phyloP scores from a whole-genome alignment of 2,329 filamentous ascomycete species.

The Tolypocladium ophioglossoides region DNA sequence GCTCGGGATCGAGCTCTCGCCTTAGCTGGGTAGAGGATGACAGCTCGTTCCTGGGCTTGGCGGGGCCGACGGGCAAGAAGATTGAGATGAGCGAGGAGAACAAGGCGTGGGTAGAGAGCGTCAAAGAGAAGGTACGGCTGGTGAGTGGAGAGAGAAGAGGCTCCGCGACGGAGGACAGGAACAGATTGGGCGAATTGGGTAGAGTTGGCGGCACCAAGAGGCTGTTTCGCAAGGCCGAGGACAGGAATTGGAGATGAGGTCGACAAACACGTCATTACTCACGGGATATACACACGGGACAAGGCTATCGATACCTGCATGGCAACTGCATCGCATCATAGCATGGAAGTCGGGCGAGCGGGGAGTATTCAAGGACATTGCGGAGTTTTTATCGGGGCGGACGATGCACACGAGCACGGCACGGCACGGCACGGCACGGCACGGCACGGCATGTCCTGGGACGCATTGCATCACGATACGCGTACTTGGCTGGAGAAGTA shows the following conservation, averaged over 20 bases:
- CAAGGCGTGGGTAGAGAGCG: constrained; percentile 70
- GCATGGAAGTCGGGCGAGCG: background rate
- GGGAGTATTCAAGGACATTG: background rate
- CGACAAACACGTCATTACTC: background rate
- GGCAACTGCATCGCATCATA: background rate
- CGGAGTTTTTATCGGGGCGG: background rate
- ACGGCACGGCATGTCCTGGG: background rate
- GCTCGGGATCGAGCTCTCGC: constrained; percentile 42
- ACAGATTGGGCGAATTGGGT: constrained; percentile 57
- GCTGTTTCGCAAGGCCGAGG: constrained; percentile 45
- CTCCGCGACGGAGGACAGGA: constrained; percentile 17
- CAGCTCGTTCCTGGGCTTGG: constrained; percentile 52
- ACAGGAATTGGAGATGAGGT: background rate
- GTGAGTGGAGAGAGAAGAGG: constrained; percentile 49
- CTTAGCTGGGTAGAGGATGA: constrained; percentile 50
- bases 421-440: too few species aligned
- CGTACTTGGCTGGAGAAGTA: background rate
- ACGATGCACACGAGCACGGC: background rate
- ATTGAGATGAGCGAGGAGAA: constrained; percentile 62
- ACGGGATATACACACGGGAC: background rate
- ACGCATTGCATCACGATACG: background rate
- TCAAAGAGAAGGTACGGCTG: constrained; percentile 68
- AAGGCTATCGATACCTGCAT: background rate
- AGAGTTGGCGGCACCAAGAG: constrained; percentile 65
- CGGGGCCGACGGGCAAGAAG: constrained; percentile 56